A percentile compares a stretch with the other conserved stretches of the same genome.
These are phyloP conservation scores for Aspergillus japonicus DNA, from an alignment of 2,329 filamentous ascomycete genomes.

Conservation along the genomic window DNA sequence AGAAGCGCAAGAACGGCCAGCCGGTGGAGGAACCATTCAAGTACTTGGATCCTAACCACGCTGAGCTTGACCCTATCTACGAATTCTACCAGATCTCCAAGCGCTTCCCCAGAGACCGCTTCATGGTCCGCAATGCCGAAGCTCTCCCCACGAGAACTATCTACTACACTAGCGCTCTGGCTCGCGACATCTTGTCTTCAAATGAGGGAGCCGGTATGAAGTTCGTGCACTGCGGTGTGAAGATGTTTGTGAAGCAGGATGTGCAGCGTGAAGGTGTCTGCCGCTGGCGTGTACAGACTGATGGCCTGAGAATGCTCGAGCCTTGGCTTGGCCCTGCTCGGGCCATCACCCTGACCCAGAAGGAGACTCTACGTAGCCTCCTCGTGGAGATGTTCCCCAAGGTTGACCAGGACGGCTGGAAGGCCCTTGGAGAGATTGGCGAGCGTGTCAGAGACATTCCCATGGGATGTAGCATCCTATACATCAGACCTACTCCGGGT, in stretches of 20 bases:
- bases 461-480: slow-evolving; percentile 90
- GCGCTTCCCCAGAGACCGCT: slow-evolving; percentile 84
- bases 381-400: slow-evolving; percentile 97
- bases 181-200: slow-evolving; percentile 77
- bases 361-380: slow-evolving; percentile 76
- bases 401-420: slow-evolving; percentile 71
- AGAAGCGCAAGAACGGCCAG: slow-evolving; percentile 43
- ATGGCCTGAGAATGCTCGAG: slow-evolving; percentile 87
- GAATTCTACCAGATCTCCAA: slow-evolving; percentile 80
- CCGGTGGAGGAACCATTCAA: slow-evolving; percentile 91
- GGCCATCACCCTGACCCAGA: slow-evolving; percentile 70
- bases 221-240: slow-evolving; percentile 94
- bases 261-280: slow-evolving; percentile 82
- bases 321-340: slow-evolving; percentile 81
- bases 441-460: slow-evolving; percentile 74
- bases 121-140: slow-evolving; percentile 91
- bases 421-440: slow-evolving; percentile 80
- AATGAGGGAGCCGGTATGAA: slow-evolving; percentile 92
- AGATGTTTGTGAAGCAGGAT: slow-evolving; percentile 99
- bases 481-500: slow-evolving; percentile 67
- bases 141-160: slow-evolving; percentile 90
- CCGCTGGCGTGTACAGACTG: slow-evolving; percentile 91
- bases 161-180: slow-evolving; percentile 87
- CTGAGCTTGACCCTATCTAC: slow-evolving; percentile 74
- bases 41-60: slow-evolving; percentile 72